Evolutionary conservation across 1,284 basidiomycete species (phyloP).

Genomic region (Ustilago vetiveriae): DNA sequence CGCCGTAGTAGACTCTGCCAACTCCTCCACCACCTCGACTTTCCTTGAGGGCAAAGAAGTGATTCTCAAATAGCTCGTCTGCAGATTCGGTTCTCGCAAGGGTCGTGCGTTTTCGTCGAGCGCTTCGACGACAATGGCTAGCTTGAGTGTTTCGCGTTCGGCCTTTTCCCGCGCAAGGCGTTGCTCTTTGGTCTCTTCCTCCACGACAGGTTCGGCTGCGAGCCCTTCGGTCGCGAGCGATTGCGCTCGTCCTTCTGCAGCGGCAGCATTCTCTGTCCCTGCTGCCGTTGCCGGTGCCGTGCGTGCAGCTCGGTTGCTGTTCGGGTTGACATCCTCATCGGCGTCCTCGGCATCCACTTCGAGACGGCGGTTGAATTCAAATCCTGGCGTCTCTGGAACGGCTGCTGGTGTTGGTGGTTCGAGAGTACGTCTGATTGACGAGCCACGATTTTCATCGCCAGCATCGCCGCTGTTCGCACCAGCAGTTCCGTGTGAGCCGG

Average conservation of each 20-base stretch:
- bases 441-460: conserved; percentile 12
- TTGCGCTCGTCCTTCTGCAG: not conserved
- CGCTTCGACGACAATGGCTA: conserved; percentile 62
- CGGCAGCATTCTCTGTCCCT: not conserved
- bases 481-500: not conserved
- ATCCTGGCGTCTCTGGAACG: conserved; percentile 43
- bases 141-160: conserved; percentile 57
- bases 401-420: conserved; percentile 30
- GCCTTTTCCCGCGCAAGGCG: conserved; percentile 51
- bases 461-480: conserved; percentile 4
- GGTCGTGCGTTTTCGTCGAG: conserved; percentile 60
- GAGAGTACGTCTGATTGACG: conserved; percentile 2
- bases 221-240: conserved; percentile 2
- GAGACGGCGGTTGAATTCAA: conserved; percentile 34
- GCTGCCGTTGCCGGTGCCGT: not conserved
- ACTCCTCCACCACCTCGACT: conserved; percentile 11
- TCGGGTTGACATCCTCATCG: conserved; percentile 19
- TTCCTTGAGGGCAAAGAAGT: conserved; percentile 43
- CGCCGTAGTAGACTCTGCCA: conserved; percentile 3
- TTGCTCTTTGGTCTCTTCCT: conserved; percentile 55
- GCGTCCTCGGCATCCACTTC: conserved; percentile 30
- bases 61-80: conserved; percentile 58
- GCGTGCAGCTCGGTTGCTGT: not conserved
- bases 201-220: conserved; percentile 15
- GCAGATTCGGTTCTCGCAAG: conserved; percentile 54